Evolutionary conservation across 2,329 filamentous ascomycete genomes (phyloP).

Genomic region (Pseudogymnoascus sp.): DNA sequence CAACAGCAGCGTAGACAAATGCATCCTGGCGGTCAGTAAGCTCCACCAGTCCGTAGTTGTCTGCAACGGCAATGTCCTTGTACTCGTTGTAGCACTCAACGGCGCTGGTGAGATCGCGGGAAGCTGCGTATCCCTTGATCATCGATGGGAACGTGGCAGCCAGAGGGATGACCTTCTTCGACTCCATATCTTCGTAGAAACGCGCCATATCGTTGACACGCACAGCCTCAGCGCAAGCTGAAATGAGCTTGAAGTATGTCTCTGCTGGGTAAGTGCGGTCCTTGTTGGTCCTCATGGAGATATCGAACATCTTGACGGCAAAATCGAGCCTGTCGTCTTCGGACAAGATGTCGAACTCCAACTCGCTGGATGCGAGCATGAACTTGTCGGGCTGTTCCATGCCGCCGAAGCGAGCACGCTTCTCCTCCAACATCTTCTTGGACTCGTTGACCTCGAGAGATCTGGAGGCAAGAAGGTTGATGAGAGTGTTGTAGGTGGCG

Average conservation of each 20-base stretch:
- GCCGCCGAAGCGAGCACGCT: constrained; percentile 74
- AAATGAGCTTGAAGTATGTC: constrained; percentile 78
- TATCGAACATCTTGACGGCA: constrained; percentile 77
- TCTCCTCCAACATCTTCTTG: constrained; percentile 68
- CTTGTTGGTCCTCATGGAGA: constrained; percentile 54
- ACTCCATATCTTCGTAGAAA: constrained; percentile 87
- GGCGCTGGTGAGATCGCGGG: constrained; percentile 74
- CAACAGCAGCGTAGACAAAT: constrained; percentile 81
- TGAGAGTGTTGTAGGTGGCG: constrained; percentile 79
- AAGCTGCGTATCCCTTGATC: constrained; percentile 84
- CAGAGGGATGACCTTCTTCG: constrained; percentile 61
- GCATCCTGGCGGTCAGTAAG: constrained; percentile 67
- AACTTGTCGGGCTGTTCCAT: constrained; percentile 78
- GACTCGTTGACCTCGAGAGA: constrained; percentile 69
- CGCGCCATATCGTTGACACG: constrained; percentile 81
- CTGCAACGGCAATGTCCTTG: constrained; percentile 73
- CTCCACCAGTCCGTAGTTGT: constrained; percentile 64
- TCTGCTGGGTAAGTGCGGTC: constrained; percentile 63
- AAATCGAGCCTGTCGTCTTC: constrained; percentile 83
- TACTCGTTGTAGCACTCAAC: constrained; percentile 96
- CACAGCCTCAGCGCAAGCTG: constrained; percentile 74
- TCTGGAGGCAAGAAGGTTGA: constrained; percentile 70
- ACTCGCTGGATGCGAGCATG: constrained; percentile 79
- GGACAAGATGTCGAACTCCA: constrained; percentile 74
- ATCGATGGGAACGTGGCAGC: constrained; percentile 82